A percentile compares a stretch with the other conserved stretches of the same genome.
These are phyloP conservation scores for Aquilaria agallochum DNA, from an alignment of 441 rosid genomes.

Conservation along the genomic window DNA sequence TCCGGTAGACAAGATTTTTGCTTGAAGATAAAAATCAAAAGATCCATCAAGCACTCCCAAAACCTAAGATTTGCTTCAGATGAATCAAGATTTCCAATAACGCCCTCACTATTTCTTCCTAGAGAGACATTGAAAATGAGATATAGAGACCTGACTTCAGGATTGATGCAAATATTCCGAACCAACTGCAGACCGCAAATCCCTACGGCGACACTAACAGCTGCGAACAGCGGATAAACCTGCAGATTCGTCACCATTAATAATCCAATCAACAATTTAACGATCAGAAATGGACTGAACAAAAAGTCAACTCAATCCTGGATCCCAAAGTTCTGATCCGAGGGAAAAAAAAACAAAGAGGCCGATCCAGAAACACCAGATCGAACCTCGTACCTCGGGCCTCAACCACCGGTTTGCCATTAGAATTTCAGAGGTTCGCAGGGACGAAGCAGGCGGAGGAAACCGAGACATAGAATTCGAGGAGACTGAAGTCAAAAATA, in stretches of 20 bases:
- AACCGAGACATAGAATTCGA: too few species aligned
- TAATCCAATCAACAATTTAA: background rate
- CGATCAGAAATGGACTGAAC: background rate
- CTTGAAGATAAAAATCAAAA: too few species aligned
- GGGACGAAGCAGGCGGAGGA: background rate
- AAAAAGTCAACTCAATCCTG: background rate
- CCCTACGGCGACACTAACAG: slow-evolving; percentile 81
- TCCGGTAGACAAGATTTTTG: too few species aligned
- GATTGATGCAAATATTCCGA: slow-evolving; percentile 85
- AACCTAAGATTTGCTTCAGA: too few species aligned
- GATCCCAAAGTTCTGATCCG: background rate
- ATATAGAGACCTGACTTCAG: slow-evolving; percentile 83
- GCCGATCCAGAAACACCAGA: background rate
- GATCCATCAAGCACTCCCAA: too few species aligned
- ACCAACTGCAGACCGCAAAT: slow-evolving; percentile 78
- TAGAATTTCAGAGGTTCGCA: slow-evolving; percentile 10
- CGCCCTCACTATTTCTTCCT: too few species aligned
- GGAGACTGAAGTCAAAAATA: too few species aligned
- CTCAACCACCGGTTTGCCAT: slow-evolving; percentile 85
- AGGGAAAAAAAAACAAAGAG: slow-evolving; percentile 3
- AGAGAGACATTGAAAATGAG: background rate
- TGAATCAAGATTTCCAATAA: too few species aligned
- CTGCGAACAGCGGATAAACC: slow-evolving; percentile 95
- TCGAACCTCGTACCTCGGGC: slow-evolving; percentile 58
- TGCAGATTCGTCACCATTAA: slow-evolving; percentile 10